Conservation (phyloP, 192 early-diverging fungal genomes). For the Linderina pennispora region DNA sequence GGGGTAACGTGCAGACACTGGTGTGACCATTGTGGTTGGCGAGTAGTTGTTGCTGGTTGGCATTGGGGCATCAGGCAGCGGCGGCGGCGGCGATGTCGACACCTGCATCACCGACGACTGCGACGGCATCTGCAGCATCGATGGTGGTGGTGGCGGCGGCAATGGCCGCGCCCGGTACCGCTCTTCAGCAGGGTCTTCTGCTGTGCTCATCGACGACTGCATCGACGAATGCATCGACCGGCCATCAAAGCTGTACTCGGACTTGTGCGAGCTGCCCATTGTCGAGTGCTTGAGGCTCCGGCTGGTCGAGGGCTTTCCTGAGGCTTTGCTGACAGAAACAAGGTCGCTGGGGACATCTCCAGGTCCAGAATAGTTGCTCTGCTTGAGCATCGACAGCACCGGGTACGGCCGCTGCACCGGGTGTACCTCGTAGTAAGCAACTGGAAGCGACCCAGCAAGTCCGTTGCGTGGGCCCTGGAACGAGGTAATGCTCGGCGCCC, state of each 20-base stretch:
- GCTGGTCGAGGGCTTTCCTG: neutral
- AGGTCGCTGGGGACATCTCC: no score
- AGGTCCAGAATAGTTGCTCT: conserved; percentile 8
- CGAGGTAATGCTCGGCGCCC: conserved; percentile 4
- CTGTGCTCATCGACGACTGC: conserved; percentile 4
- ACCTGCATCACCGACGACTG: conserved; percentile 30
- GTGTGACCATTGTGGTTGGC: no score
- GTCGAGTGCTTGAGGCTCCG: conserved; percentile 11
- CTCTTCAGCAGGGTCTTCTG: conserved; percentile 13
- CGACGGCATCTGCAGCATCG: conserved; percentile 7
- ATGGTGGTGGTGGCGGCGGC: no score
- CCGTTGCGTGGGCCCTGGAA: conserved; percentile 8
- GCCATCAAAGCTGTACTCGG: conserved; percentile 16
- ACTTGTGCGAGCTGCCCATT: conserved; percentile 17
- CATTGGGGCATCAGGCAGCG: neutral
- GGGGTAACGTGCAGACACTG: no score
- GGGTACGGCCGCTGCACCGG: conserved; percentile 26
- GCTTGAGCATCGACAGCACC: conserved; percentile 17
- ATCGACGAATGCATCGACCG: conserved; percentile 14
- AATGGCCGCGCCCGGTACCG: conserved; percentile 19
- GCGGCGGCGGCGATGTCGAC: conserved; percentile 6
- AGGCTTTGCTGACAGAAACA: no score
- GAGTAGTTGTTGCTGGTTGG: no score
- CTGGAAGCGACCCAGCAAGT: conserved; percentile 38
- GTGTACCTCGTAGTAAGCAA: conserved; percentile 33